Percentiles rank a stretch among this genome's conserved stretches.
phyloP scores from a whole-genome alignment of 2,329 filamentous ascomycete species.

The Neoscytalidium dimidiatum region DNA sequence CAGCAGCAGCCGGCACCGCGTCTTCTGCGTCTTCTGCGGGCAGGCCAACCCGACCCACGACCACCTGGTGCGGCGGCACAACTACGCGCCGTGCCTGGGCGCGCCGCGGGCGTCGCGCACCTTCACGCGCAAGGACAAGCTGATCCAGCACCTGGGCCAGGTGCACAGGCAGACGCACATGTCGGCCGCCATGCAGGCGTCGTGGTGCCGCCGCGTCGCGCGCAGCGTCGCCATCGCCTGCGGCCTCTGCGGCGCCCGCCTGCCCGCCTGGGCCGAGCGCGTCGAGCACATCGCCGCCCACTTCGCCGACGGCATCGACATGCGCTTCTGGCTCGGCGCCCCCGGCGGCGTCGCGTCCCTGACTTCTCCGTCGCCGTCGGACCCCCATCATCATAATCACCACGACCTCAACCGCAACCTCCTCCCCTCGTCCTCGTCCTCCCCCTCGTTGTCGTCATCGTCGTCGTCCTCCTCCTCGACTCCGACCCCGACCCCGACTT shows the following conservation, averaged over 20 bases:
- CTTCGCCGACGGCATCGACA: conserved; percentile 29
- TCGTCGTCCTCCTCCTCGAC: background rate
- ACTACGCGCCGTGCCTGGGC: conserved; percentile 59
- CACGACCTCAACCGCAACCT: no score
- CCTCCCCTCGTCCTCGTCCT: background rate
- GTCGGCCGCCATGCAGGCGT: conserved; percentile 44
- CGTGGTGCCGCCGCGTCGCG: conserved; percentile 27
- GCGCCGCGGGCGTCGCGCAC: conserved; percentile 56
- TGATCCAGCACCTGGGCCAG: conserved; percentile 52
- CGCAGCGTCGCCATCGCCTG: conserved; percentile 30
- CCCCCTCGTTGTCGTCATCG: background rate
- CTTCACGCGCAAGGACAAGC: conserved; percentile 53
- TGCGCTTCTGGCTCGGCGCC: conserved; percentile 31
- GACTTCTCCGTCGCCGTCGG: background rate
- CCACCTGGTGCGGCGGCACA: conserved; percentile 52
- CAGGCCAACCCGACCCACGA: conserved; percentile 45
- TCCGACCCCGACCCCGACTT: background rate
- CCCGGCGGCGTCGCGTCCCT: conserved; percentile 22
- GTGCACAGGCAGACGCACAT: conserved; percentile 56
- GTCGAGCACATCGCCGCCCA: conserved; percentile 31
- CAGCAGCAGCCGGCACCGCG: no score
- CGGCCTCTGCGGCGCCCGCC: conserved; percentile 29
- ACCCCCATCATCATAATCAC: background rate
- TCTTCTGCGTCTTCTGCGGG: conserved; percentile 56
- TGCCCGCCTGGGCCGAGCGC: conserved; percentile 28